Conservation (phyloP, 1,284 basidiomycete genomes). For the Ganoderma multipileum region DNA sequence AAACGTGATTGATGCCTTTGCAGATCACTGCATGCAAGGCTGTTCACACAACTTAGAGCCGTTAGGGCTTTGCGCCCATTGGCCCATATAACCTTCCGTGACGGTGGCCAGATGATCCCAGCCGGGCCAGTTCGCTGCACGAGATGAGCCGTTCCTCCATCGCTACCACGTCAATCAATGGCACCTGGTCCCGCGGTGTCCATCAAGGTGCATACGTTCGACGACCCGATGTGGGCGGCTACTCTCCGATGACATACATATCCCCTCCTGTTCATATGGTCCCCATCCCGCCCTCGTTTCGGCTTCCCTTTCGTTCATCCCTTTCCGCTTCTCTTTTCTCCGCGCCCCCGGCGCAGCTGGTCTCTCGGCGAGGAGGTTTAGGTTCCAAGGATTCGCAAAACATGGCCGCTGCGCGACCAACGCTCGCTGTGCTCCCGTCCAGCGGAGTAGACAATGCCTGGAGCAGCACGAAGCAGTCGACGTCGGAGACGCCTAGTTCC, state of each 20-base stretch:
- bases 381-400: slow-evolving; percentile 38
- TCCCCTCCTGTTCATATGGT: slow-evolving; percentile 18
- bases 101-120: slow-evolving; percentile 16
- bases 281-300: slow-evolving; percentile 25
- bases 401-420: slow-evolving; percentile 44
- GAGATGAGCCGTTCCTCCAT: slow-evolving; percentile 27
- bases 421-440: slow-evolving; percentile 36
- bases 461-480: slow-evolving; percentile 39
- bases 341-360: slow-evolving; percentile 34
- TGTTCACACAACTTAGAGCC: slow-evolving; percentile 15
- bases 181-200: slow-evolving; percentile 23
- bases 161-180: slow-evolving; percentile 33
- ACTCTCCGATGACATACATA: slow-evolving; percentile 27
- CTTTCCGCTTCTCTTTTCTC: slow-evolving; percentile 21
- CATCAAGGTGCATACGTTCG: slow-evolving; percentile 23
- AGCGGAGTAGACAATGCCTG: slow-evolving; percentile 40
- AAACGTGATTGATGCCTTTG: slow-evolving; percentile 28
- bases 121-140: slow-evolving; percentile 26
- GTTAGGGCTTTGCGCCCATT: slow-evolving; percentile 6
- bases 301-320: slow-evolving; percentile 22
- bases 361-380: slow-evolving; percentile 31
- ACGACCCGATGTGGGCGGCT: slow-evolving; percentile 26
- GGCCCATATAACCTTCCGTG: slow-evolving; percentile 6
- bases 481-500: slow-evolving; percentile 27
- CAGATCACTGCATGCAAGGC: slow-evolving; percentile 29